Conservation (phyloP, 805 yeast genomes). For the Saturnispora zaruensis region DNA sequence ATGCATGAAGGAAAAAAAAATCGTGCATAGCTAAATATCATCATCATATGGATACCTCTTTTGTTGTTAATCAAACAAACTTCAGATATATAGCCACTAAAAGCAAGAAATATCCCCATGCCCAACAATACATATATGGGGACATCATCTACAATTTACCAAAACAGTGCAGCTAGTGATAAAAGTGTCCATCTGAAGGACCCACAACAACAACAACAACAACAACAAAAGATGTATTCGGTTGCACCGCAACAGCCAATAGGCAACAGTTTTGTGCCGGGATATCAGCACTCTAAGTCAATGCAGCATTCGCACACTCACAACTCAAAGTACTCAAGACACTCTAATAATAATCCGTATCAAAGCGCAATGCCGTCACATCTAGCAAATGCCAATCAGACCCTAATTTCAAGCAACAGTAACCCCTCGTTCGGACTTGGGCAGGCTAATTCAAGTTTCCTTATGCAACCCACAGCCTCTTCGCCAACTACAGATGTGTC, state of each 20-base stretch:
- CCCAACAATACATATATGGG: neutral
- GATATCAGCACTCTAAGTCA: neutral
- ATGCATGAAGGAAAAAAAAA: neutral
- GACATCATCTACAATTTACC: neutral
- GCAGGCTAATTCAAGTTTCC: slow-evolving; percentile 15
- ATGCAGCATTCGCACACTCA: neutral
- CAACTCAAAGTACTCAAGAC: neutral
- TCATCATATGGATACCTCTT: neutral
- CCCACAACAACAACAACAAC: slow-evolving; percentile 9
- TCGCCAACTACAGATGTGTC: slow-evolving; percentile 49
- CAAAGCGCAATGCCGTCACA: slow-evolving; percentile 1
- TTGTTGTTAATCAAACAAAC: neutral
- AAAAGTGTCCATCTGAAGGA: neutral
- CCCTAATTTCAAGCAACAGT: slow-evolving; percentile 13
- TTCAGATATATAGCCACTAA: neutral
- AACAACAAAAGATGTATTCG: slow-evolving; percentile 8
- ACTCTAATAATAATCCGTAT: neutral
- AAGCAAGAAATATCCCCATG: neutral
- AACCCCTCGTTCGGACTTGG: neutral
- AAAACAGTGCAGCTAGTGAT: neutral
- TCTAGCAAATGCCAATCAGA: slow-evolving; percentile 7
- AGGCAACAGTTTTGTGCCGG: slow-evolving; percentile 6
- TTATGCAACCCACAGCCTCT: slow-evolving; percentile 35
- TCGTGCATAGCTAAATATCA: neutral
- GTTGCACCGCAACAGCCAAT: slow-evolving; percentile 4